Conservation (phyloP, 108 stramenopile species). For the Cyclotella choctawhatcheeana region DNA sequence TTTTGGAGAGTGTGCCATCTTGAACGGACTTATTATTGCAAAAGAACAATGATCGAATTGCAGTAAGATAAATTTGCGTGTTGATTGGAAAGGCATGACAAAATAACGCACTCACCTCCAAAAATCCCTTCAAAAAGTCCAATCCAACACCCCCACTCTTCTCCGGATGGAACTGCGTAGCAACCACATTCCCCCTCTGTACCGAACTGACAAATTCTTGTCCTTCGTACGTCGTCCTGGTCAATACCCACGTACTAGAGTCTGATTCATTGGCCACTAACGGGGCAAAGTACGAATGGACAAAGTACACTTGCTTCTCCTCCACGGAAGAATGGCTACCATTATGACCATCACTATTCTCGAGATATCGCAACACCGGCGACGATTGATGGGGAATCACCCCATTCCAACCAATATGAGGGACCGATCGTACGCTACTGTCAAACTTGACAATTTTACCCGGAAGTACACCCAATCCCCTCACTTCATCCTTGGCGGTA, state of each 20-base stretch:
- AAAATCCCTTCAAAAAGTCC: conserved; percentile 84
- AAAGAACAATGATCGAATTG: no score
- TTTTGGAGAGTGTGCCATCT: conserved; percentile 67
- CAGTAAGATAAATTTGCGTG: no score
- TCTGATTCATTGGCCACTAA: conserved; percentile 78
- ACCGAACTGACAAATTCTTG: conserved; percentile 87
- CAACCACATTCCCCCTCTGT: conserved; percentile 91
- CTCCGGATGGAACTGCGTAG: conserved; percentile 98
- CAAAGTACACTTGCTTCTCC: conserved; percentile 85
- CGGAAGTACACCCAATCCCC: conserved; percentile 92
- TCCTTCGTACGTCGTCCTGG: conserved; percentile 88
- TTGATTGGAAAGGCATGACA: no score
- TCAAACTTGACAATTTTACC: conserved; percentile 91
- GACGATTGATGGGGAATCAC: conserved; percentile 77
- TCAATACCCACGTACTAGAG: conserved; percentile 88
- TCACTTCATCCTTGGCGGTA: not conserved
- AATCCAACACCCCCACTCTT: conserved; percentile 94
- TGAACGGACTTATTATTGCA: conserved; percentile 69
- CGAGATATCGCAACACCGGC: conserved; percentile 75
- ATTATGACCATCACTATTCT: conserved; percentile 32
- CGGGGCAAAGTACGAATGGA: conserved; percentile 95
- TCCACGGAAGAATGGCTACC: no score
- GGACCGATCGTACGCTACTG: conserved; percentile 76
- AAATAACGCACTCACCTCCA: conserved; percentile 60
- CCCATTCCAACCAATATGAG: conserved; percentile 99